Base-by-base conservation (phyloP, 164 flowering plant species). In the Warburgia ugandensis region DNA sequence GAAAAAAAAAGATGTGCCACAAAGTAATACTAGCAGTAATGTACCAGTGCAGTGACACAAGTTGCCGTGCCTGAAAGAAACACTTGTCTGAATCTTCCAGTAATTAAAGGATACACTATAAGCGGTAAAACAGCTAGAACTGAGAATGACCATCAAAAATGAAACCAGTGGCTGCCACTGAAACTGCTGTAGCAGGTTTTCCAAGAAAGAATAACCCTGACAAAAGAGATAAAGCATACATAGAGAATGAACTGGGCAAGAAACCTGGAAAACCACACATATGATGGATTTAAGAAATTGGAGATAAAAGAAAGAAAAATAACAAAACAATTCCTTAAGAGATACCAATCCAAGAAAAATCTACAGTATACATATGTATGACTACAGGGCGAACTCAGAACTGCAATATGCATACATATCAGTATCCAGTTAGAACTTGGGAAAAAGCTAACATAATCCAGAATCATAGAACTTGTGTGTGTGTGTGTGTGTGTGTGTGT, bases 131-230 rank as follows among this genome's bases (percentile, higher is more conserved):
- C 84, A 51, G 77, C 91, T 68, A 92, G 71, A 40, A 92, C 67
- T 33, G 99, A 84, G 68, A 92, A 92, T 55, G 99, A 97, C 99
- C 99, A 92, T 28, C 97, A 68, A 88, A 82, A 52, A 88, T 70
- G 29, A 86, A 92, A 29, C 99, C 97, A 25, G 64, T 65, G 42
- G 84, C 94, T 17, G 97, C 90, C 54, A 75, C 77, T 42, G 85
- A 63, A 66, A 88, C 89, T 43, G 99, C 89, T 71, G 67, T 40
- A 6, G 84, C 89, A 56, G 67, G 82, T 65, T 76, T 88, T 43
- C 70, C 84, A 49, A 88, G 73, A 45, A 92, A 91, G 67, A 73
- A 79, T 29, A 92, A 63, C 29, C 89, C 99, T 9, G 94, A 83
- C 5, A 95, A 79, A 25, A 92, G 89, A 59, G 84, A 71, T 52